Evolutionary conservation across 371 early-diverging fungal genomes (phyloP), one percentile per base, ranked within the genome.

Genomic region (Capillidium heterosporum): DNA sequence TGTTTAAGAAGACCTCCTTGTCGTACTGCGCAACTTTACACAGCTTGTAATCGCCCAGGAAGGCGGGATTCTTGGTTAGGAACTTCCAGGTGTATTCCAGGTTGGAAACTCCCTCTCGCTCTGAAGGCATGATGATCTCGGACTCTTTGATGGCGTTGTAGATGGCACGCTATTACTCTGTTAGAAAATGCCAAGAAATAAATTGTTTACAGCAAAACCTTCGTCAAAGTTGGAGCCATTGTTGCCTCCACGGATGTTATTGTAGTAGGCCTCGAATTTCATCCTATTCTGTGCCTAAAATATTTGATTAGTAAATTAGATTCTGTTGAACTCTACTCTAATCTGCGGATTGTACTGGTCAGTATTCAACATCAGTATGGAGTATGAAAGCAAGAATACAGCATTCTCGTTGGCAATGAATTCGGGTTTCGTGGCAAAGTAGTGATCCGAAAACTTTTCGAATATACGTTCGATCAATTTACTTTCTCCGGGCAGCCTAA

Each of bases 81-180:
- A 90, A 90, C 60, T 82, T 88, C 95, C 95, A 96, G 0, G 85
- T 83, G 63, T 89, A 91, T 54, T 87, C 87, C 65, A 95, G 93
- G 17, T 93, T 91, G n/a, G 89, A 74, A 11, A 82, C 84, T 1
- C 95, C 95, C 57, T 90, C 89, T 57, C 89, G 89, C 59, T 91
- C 92, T 64, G 84, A 87, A 1, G 90, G 89, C 73, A 90, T 80
- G 2, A 91, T 74, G 58, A 89, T 87, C 66, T 91, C 91, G 31
- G 76, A 71, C 51, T 78, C 73, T 23, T 75, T 72, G 57, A 91
- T 89, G 1, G 81, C 82, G 31, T 80, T 73, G 63, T 78, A 89
- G 5, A 89, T 77, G n/a, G 73, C 77, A 17, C 59, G 63, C 67
- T 67, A 42, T 31, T 42, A 57, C 15, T 29, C 2, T 8, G 23